phyloP scores from a whole-genome alignment of 441 rosid genomes.

The Erodium texanum region DNA sequence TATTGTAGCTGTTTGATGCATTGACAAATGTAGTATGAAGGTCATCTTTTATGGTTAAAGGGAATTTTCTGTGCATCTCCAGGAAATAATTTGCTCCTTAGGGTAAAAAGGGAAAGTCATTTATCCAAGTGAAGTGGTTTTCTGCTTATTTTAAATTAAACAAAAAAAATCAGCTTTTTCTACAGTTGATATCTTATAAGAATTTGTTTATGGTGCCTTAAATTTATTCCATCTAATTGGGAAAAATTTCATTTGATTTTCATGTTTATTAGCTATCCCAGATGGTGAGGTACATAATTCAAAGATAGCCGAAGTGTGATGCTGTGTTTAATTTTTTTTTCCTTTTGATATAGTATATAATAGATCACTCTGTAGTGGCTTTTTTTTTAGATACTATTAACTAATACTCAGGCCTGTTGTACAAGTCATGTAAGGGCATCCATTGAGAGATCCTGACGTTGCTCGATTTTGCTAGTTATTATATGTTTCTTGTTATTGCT shows the following conservation, averaged over 20 bases:
- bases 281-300: not conserved
- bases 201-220: not conserved
- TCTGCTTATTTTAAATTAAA: no score
- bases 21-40: not conserved
- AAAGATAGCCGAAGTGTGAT: not conserved
- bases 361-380: not conserved
- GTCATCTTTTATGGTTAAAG: not conserved
- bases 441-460: not conserved
- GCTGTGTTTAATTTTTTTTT: not conserved
- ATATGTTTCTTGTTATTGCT: slow-evolving; percentile 10
- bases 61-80: not conserved
- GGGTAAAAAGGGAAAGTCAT: not conserved
- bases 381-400: not conserved
- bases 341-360: not conserved
- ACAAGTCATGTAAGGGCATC: not conserved
- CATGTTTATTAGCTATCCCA: not conserved
- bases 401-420: not conserved
- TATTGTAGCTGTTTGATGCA: not conserved
- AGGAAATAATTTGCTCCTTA: not conserved
- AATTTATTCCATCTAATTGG: not conserved
- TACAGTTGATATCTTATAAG: not conserved
- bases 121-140: not conserved
- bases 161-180: no score
- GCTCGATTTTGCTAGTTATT: not conserved
- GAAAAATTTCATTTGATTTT: not conserved